These are phyloP conservation scores for Paracamarosporium sp. DNA, from an alignment of 2,329 filamentous ascomycete species.

Conservation along the genomic window DNA sequence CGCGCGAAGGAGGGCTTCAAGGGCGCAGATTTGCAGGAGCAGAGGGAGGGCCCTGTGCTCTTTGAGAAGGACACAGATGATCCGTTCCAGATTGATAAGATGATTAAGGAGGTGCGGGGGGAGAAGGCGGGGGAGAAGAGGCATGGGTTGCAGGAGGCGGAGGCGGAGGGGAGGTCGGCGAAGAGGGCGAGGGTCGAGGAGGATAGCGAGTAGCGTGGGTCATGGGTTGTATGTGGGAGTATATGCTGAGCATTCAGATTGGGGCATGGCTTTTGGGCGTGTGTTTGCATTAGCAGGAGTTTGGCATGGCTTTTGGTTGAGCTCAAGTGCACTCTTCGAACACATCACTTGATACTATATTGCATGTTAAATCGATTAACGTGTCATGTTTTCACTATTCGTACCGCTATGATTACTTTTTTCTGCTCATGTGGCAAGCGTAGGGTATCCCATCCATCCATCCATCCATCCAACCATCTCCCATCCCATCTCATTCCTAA, in stretches of 20 bases:
- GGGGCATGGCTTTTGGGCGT: neutral
- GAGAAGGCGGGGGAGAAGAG: constrained; percentile 70
- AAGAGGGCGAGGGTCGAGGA: constrained; percentile 84
- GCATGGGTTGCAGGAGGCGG: constrained; percentile 73
- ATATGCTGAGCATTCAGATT: too few species aligned
- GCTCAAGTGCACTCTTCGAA: neutral
- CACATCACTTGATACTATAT: neutral
- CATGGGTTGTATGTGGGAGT: neutral
- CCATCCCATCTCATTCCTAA: too few species aligned
- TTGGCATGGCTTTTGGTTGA: neutral
- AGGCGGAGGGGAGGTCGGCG: constrained; percentile 57
- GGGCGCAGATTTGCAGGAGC: constrained; percentile 82
- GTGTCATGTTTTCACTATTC: too few species aligned
- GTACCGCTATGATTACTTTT: too few species aligned
- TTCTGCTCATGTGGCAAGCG: too few species aligned
- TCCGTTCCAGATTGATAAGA: constrained; percentile 93
- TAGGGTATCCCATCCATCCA: too few species aligned
- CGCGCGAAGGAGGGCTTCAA: constrained; percentile 86
- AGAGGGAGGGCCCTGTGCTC: constrained; percentile 88
- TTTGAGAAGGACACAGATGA: constrained; percentile 91
- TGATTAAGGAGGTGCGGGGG: constrained; percentile 80
- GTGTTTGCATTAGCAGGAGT: neutral
- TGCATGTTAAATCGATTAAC: neutral
- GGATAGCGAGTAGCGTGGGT: constrained; percentile 61
- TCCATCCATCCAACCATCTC: too few species aligned